phyloP scores from a whole-genome alignment of 2,329 filamentous ascomycete genomes.

The Penicillium sp. region DNA sequence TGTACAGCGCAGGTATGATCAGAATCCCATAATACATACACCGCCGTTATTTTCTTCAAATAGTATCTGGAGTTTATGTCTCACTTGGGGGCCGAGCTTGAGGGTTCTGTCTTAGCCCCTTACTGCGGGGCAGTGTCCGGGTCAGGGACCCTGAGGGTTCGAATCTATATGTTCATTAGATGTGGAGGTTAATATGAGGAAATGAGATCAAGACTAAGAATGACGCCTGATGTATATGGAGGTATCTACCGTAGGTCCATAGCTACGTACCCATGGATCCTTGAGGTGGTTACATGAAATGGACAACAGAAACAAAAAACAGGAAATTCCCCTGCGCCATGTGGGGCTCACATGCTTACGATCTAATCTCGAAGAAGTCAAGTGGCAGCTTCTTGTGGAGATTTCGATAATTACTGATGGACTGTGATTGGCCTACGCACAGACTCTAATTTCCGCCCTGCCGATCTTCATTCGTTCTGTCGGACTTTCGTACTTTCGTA shows the following conservation, averaged over 20 bases:
- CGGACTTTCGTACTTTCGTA: neutral
- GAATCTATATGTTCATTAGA: neutral
- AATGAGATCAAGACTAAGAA: too few relatives aligned
- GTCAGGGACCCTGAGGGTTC: neutral
- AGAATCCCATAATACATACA: neutral
- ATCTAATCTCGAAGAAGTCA: conserved; percentile 12
- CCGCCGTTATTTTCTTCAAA: neutral
- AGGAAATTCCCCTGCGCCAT: conserved; percentile 16
- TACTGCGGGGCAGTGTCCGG: neutral
- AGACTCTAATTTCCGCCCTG: conserved; percentile 22
- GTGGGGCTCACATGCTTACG: conserved; percentile 10
- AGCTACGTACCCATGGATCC: neutral
- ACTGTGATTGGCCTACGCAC: conserved; percentile 2
- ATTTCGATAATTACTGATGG: accelerated
- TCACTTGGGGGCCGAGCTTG: neutral
- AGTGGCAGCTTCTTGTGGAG: conserved; percentile 8
- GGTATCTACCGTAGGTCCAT: too few relatives aligned
- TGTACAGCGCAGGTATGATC: neutral
- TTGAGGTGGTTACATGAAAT: neutral
- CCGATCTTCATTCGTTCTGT: conserved; percentile 14
- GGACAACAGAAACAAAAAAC: conserved; percentile 7
- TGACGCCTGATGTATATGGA: too few relatives aligned
- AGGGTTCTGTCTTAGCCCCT: neutral
- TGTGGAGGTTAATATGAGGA: neutral
- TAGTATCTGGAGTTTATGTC: neutral